These are phyloP conservation scores for Farysia itapuensis DNA, from an alignment of 1,284 basidiomycete genomes.

Conservation along the genomic window DNA sequence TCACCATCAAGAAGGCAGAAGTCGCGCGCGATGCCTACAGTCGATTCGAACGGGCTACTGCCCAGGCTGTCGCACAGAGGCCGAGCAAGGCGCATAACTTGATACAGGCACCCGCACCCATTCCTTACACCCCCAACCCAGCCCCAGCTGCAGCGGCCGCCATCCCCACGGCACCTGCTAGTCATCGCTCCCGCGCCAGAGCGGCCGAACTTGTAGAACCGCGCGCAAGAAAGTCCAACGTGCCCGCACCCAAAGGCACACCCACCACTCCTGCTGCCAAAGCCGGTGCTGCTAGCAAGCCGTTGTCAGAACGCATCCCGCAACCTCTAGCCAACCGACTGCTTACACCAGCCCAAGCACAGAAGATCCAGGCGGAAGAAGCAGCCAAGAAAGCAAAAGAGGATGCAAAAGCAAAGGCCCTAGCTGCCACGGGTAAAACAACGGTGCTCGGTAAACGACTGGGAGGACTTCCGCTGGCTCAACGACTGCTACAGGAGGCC, in stretches of 20 bases:
- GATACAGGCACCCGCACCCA: slow-evolving; percentile 26
- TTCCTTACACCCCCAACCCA: slow-evolving; percentile 23
- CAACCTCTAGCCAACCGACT: slow-evolving; percentile 36
- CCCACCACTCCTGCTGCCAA: not conserved
- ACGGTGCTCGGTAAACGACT: slow-evolving; percentile 25
- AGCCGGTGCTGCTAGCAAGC: slow-evolving; percentile 5
- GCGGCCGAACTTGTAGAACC: slow-evolving; percentile 20
- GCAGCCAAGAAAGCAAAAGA: slow-evolving; percentile 32
- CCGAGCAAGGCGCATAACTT: slow-evolving; percentile 19
- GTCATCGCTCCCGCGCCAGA: slow-evolving; percentile 17
- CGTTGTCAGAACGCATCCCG: slow-evolving; percentile 22
- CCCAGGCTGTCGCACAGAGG: slow-evolving; percentile 25
- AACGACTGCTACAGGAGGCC: slow-evolving; percentile 29
- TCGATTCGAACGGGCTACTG: slow-evolving; percentile 26
- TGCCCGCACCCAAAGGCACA: slow-evolving; percentile 1
- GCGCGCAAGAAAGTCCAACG: slow-evolving; percentile 19
- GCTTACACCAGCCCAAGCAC: slow-evolving; percentile 30
- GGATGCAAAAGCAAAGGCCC: slow-evolving; percentile 19
- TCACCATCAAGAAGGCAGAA: slow-evolving; percentile 39
- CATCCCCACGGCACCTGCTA: slow-evolving; percentile 30
- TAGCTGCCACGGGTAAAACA: slow-evolving; percentile 23
- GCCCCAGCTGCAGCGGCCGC: slow-evolving; percentile 23
- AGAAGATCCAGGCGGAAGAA: slow-evolving; percentile 32
- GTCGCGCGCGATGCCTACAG: slow-evolving; percentile 16
- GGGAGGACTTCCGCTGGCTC: slow-evolving; percentile 28